phyloP scores from a whole-genome alignment of 148 eudicot species.

The Silene latifolia region DNA sequence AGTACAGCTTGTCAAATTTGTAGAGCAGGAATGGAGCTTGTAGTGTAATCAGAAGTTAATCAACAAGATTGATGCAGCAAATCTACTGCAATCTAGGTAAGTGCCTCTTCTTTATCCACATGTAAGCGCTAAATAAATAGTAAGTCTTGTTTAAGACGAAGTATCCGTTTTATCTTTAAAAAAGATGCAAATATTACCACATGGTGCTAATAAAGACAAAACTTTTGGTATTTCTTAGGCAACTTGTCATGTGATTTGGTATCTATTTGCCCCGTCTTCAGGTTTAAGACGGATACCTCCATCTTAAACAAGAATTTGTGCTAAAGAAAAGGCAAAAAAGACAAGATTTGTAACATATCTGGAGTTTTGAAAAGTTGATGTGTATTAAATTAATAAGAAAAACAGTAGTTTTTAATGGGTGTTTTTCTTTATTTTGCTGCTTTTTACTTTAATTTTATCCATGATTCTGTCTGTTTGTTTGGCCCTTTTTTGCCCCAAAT shows the following conservation, averaged over 20 bases:
- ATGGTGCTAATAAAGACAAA: too few relatives aligned
- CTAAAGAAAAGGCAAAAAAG: not conserved
- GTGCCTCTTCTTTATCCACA: constrained; percentile 2
- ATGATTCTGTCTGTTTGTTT: constrained; percentile 13
- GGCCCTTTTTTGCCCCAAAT: not conserved
- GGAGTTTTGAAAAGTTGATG: not conserved
- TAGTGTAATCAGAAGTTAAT: not conserved
- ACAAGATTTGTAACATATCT: constrained; percentile 8
- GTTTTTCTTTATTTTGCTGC: not conserved
- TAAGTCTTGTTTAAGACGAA: too few relatives aligned
- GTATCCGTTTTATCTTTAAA: too few relatives aligned
- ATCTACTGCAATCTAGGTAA: not conserved
- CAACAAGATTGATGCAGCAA: constrained; percentile 3
- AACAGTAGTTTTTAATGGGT: not conserved
- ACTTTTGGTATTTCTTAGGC: too few relatives aligned
- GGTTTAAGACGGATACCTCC: too few relatives aligned
- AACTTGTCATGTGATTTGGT: too few relatives aligned
- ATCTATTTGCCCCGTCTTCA: too few relatives aligned
- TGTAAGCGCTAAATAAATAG: not conserved
- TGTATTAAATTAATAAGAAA: not conserved
- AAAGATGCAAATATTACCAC: too few relatives aligned
- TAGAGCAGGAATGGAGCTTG: not conserved
- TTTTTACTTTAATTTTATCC: constrained; percentile 2
- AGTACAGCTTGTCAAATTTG: not conserved
- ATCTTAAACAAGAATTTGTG: too few relatives aligned